These are phyloP conservation scores for Aspergillus eucalypticola DNA, from an alignment of 2,329 filamentous ascomycete genomes.

Conservation along the genomic window DNA sequence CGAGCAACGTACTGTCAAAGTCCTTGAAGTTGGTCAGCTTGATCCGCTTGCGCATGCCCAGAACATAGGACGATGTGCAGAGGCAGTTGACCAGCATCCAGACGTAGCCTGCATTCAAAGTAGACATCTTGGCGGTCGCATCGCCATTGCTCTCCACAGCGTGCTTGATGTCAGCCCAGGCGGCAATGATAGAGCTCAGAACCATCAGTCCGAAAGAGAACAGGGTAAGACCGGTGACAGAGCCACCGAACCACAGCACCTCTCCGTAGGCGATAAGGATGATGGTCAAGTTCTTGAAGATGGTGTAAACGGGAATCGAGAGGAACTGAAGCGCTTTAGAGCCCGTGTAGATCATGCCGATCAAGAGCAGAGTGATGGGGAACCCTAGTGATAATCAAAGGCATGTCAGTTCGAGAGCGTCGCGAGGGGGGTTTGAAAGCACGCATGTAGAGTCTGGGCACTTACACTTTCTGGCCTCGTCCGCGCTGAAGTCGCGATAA, in stretches of 20 bases:
- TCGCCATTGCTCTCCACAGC: constrained; percentile 69
- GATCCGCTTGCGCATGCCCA: constrained; percentile 96
- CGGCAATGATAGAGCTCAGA: constrained; percentile 86
- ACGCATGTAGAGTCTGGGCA: constrained; percentile 15
- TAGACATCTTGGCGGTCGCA: constrained; percentile 75
- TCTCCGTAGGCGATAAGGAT: constrained; percentile 98
- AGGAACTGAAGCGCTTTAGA: constrained; percentile 95
- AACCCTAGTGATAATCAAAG: constrained; percentile 66
- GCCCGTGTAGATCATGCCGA: constrained; percentile 98
- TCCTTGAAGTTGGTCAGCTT: constrained; percentile 99
- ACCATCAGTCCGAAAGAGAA: constrained; percentile 98
- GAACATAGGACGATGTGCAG: constrained; percentile 84
- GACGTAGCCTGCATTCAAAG: constrained; percentile 88
- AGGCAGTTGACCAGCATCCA: constrained; percentile 99
- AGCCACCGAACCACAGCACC: constrained; percentile 96
- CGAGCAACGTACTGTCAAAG: constrained; percentile 80
- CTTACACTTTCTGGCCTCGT: constrained; percentile 91
- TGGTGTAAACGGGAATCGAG: constrained; percentile 97
- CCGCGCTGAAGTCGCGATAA: constrained; percentile 78
- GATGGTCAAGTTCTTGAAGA: constrained; percentile 99
- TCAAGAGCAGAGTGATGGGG: constrained; percentile 89
- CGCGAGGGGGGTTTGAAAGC: neutral
- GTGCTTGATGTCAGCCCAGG: constrained; percentile 94
- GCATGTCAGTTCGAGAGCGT: constrained; percentile 5
- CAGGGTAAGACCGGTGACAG: constrained; percentile 80